A percentile compares a stretch with the other conserved stretches of the same genome.
Conservation (phyloP, 225 moss, liverwort and hornwort species). For the Ulota crispa region DNA sequence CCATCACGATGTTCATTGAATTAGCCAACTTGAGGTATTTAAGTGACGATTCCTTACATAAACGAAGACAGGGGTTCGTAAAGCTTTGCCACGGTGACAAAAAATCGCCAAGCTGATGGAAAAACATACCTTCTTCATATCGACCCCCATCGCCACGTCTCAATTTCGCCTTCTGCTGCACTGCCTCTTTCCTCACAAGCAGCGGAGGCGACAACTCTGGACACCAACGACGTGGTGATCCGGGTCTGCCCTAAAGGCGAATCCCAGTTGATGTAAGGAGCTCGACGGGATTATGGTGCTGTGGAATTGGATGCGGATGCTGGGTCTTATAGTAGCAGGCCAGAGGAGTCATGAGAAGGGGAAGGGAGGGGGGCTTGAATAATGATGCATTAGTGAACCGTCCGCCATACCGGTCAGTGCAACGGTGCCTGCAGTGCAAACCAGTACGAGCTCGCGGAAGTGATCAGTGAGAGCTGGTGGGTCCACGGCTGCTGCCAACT, state of each 20-base stretch:
- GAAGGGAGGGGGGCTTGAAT: constrained; percentile 5
- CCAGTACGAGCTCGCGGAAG: constrained; percentile 7
- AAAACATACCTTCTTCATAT: constrained; percentile 10
- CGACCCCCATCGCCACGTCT: constrained; percentile 9
- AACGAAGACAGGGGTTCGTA: not conserved
- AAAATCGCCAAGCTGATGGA: not conserved
- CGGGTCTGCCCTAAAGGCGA: not conserved
- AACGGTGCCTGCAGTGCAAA: constrained; percentile 20
- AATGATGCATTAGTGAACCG: constrained; percentile 29
- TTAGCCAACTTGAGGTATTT: not conserved
- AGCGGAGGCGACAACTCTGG: not conserved
- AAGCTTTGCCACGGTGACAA: not conserved
- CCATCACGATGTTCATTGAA: not conserved
- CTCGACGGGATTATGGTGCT: not conserved
- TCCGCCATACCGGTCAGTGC: constrained; percentile 13
- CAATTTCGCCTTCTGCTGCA: not conserved
- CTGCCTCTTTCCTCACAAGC: constrained; percentile 17
- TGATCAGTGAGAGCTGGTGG: constrained; percentile 37
- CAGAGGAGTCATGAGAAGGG: not conserved
- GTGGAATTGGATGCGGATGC: not conserved
- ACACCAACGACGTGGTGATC: not conserved
- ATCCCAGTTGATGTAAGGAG: not conserved
- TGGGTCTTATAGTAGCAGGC: constrained; percentile 11
- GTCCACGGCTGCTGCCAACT: constrained; percentile 23
- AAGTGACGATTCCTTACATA: not conserved